Base-by-base conservation (phyloP, 1,139 yeast species). In the Petasospora fabianii region DNA sequence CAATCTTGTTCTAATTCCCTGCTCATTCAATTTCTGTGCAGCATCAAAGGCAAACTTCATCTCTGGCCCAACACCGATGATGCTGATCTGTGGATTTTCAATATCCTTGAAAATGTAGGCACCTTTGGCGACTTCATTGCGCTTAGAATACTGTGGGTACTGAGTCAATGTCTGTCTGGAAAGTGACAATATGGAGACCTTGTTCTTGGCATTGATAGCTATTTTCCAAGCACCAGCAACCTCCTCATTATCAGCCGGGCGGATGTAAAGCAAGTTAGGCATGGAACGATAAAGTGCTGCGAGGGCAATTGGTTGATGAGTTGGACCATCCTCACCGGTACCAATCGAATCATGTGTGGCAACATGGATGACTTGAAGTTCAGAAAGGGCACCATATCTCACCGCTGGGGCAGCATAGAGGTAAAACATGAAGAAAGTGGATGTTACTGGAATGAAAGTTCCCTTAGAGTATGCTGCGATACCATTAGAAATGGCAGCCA, bases 201-300 rank as follows among this genome's bases (percentile, higher is more conserved):
- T 86, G 55, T 73, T 68, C 46, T 68, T 75, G 44, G 83, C 70
- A 62, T 76, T 79, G 51, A 92, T 59, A 41, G 97, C 86, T 53
- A 73, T 72, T 68, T 75, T 71, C 80, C 92, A 92, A 52, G 98
- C 96, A 61, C 97, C 98, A 53, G 96, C 85, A 53, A 85, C 82
- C 75, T 92, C 98, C 66, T 92, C 92, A 73, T 97, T 98, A 66
- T 92, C 98, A 62, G 97, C 97, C 55, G 98, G 98, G 77, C 98
- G 86, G 97, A 97, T 92, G 49, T 92, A 97, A 65, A 84, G 78
- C 58, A 81, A 62, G 76, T 92, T 92, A 71, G 98, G 98, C 59
- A 78, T 66, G 54, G 97, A 96, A 77, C 98, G 86, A 71, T 92
- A 80, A 69, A 92, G 97, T 47, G 97, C 96, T 64, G 90, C 73